Percentiles rank a stretch among this genome's conserved stretches.
phyloP scores from a whole-genome alignment of 2,329 filamentous ascomycete species.

The Rugonectria rugulosa region DNA sequence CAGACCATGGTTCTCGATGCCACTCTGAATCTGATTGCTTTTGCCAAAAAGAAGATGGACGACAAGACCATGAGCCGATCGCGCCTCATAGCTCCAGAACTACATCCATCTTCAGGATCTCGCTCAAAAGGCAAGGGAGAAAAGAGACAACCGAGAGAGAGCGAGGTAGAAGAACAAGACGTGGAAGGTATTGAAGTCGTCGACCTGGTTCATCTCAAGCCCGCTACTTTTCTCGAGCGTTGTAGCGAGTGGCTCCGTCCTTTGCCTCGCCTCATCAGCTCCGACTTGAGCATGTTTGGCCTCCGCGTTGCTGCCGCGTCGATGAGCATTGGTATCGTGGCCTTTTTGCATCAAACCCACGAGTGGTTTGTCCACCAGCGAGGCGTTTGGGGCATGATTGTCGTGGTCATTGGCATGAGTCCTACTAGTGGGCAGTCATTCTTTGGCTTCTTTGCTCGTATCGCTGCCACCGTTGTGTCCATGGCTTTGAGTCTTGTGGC shows the following conservation, averaged over 20 bases:
- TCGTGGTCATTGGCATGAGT: constrained; percentile 23
- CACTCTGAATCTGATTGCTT: constrained; percentile 9
- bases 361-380: constrained; percentile 20
- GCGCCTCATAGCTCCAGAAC: not conserved
- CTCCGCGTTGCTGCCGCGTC: constrained; percentile 20
- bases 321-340: constrained; percentile 18
- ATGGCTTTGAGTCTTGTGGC: constrained; percentile 12
- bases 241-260: constrained; percentile 10
- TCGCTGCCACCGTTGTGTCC: constrained; percentile 14
- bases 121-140: not conserved
- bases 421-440: constrained; percentile 21
- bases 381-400: constrained; percentile 23
- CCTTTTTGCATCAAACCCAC: constrained; percentile 18
- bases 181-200: constrained; percentile 13
- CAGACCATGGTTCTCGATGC: constrained; percentile 17
- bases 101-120: not conserved
- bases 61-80: constrained; percentile 3
- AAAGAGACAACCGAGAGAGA: not conserved
- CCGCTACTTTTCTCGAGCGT: constrained; percentile 16
- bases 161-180: not conserved
- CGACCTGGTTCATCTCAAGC: constrained; percentile 20
- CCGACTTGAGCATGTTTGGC: constrained; percentile 20
- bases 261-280: constrained; percentile 13
- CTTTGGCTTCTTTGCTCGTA: constrained; percentile 19
- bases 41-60: constrained; percentile 12